These are phyloP conservation scores for Thyridium curvatum DNA, from an alignment of 2,329 filamentous ascomycete genomes.

Conservation along the genomic window DNA sequence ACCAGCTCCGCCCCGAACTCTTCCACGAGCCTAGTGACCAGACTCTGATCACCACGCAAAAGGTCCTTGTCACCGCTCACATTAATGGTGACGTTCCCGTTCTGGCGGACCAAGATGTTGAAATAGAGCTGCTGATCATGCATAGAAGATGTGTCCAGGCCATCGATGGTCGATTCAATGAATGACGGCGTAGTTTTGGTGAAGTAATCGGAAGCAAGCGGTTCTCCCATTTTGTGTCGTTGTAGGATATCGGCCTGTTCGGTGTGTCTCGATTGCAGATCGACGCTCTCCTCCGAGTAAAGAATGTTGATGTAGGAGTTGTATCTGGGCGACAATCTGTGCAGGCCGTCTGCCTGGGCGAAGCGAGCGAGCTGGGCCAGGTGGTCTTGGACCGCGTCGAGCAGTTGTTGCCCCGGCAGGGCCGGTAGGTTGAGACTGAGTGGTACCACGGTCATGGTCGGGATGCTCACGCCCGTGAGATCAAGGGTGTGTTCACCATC, in stretches of 20 bases:
- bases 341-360: constrained; percentile 7
- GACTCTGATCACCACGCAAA: too few species aligned
- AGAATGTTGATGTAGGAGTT: constrained; percentile 11
- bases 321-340: constrained; percentile 5
- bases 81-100: constrained; percentile 5
- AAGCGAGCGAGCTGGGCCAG: constrained; percentile 10
- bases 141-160: constrained; percentile 4
- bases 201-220: constrained; percentile 10
- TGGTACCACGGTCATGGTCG: constrained; percentile 3
- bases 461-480: constrained; percentile 3
- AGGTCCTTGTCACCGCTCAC: constrained; percentile 9
- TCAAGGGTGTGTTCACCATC: constrained; percentile 6
- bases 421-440: background rate
- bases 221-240: constrained; percentile 8
- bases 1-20: too few species aligned
- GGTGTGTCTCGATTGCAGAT: too few species aligned
- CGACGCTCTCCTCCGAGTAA: background rate
- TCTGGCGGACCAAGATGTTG: constrained; percentile 7
- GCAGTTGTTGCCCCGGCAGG: background rate
- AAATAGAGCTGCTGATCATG: constrained; percentile 7
- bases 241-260: constrained; percentile 1
- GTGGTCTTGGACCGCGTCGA: constrained; percentile 5
- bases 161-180: constrained; percentile 1
- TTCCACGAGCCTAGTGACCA: too few species aligned
- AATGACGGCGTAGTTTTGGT: constrained; percentile 4